Conservation (phyloP, 2,329 filamentous ascomycete genomes). For the Colletotrichum sp. region DNA sequence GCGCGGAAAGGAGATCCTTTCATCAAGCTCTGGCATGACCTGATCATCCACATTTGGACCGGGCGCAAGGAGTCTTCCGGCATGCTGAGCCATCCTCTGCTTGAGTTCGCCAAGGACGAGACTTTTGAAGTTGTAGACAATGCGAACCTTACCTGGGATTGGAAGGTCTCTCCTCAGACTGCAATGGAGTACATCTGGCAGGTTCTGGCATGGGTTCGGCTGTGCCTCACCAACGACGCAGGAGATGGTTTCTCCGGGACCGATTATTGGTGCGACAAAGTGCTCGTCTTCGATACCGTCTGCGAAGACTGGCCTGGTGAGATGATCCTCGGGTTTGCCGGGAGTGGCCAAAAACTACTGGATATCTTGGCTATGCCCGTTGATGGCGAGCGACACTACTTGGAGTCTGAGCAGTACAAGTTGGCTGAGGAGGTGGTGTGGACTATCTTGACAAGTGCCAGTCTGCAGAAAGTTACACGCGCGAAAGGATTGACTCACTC, state of each 20-base stretch:
- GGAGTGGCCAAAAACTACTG: conserved; percentile 22
- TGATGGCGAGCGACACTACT: conserved; percentile 19
- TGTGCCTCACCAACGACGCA: conserved; percentile 37
- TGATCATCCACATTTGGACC: conserved; percentile 40
- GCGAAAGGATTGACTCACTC: conserved; percentile 30
- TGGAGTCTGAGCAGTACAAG: conserved; percentile 24
- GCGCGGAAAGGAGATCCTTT: conserved; percentile 45
- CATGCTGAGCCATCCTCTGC: conserved; percentile 36
- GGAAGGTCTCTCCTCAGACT: conserved; percentile 26
- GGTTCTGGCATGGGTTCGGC: conserved; percentile 31
- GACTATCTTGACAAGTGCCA: conserved; percentile 32
- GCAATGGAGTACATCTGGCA: conserved; percentile 36
- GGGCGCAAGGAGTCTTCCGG: conserved; percentile 31
- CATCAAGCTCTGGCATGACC: conserved; percentile 46
- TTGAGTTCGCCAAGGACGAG: conserved; percentile 20
- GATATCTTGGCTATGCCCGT: conserved; percentile 24
- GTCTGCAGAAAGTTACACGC: conserved; percentile 40
- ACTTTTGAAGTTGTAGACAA: conserved; percentile 24
- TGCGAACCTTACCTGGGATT: conserved; percentile 22
- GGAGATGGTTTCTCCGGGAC: conserved; percentile 36
- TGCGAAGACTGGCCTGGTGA: conserved; percentile 27
- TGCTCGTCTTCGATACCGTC: conserved; percentile 33
- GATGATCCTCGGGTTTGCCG: conserved; percentile 19
- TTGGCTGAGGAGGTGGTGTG: conserved; percentile 30
- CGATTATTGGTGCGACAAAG: conserved; percentile 35